Percentiles rank a stretch among this genome's conserved stretches.
These are phyloP conservation scores for Vigna reflexopilosa DNA, from an alignment of 306 rosid genomes.

Conservation along the genomic window DNA sequence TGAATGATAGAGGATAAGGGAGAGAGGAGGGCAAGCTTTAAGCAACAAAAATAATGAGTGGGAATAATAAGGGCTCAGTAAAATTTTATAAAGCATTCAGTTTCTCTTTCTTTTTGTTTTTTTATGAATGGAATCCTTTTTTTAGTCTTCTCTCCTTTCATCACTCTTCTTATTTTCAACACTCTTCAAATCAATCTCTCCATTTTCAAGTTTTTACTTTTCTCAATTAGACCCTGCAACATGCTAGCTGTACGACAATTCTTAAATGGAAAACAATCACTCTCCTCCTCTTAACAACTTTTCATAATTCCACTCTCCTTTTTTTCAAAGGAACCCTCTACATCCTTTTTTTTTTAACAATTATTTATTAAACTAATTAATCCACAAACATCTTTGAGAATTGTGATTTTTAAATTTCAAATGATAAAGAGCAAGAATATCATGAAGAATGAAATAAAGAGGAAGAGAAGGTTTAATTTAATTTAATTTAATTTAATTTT, in stretches of 20 bases:
- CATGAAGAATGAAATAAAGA: too few species aligned
- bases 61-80: slow-evolving; percentile 55
- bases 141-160: slow-evolving; percentile 41
- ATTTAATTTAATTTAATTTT: too few species aligned
- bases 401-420: too few species aligned
- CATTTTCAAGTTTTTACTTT: background rate
- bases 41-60: slow-evolving; percentile 95
- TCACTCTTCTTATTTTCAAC: slow-evolving; percentile 39
- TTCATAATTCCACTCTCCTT: background rate
- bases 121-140: slow-evolving; percentile 28
- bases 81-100: slow-evolving; percentile 31
- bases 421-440: too few species aligned
- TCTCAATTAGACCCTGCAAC: background rate
- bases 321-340: background rate
- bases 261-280: background rate
- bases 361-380: too few species aligned
- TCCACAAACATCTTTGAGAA: background rate
- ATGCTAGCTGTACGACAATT: background rate
- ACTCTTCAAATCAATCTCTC: slow-evolving; percentile 6
- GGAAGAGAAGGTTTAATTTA: too few species aligned
- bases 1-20: slow-evolving; percentile 56
- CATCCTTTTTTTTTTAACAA: background rate
- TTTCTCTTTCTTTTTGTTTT: slow-evolving; percentile 25
- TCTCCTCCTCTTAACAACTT: background rate
- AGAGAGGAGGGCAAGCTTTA: slow-evolving; percentile 77